Base-by-base conservation (phyloP, 805 yeast genomes). In the Yarrowia sp. region DNA sequence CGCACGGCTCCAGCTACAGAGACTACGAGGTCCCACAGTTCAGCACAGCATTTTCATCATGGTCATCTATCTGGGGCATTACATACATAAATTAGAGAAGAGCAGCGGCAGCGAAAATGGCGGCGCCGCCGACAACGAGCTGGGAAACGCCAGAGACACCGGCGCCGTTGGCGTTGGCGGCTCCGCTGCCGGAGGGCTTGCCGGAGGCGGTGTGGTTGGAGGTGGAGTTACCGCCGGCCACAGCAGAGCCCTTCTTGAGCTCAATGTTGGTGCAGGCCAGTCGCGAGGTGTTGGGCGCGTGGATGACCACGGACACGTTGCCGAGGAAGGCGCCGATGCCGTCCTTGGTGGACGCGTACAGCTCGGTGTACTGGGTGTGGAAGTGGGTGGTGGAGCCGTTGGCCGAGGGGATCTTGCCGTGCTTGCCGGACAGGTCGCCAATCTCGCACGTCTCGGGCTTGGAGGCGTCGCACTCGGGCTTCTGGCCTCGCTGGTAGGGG, bases 401-500 rank as follows among this genome's bases (percentile, higher is more conserved):
- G 12, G 89, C 85, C 19, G 88, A 79, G 69, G 85, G 80, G 68
- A 87, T 84, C 74, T 75, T 80, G 12, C 93, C 93, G 72, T 87
- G 91, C 71, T 86, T 87, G 44, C 93, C 93, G 33, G 88, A 81
- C 67, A 87, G 81, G 69, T 87, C 92, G 63, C 93, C 93, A 41
- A 86, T 82, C 72, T 84, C 84, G 71, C 90, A 87, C 7, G 84
- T 71, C 71, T 86, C 86, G 66, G 80, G 77, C 16, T 75, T 76
- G 62, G 77, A 76, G 25, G 71, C 66, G 60, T 80, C 85, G 72
- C 90, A 85, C 53, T 76, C 77, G 60, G 75, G 76, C 7, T 69
- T 70, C 19, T 77, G 72, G 9, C 80, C 73, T 6, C 89, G 86
- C 61, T 75, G 70, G 69, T 80, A 86, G 4, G 92, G 92, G 68